These are phyloP conservation scores for Pestalotiopsis sp. DNA, from an alignment of 2,329 filamentous ascomycete species.

Conservation along the genomic window DNA sequence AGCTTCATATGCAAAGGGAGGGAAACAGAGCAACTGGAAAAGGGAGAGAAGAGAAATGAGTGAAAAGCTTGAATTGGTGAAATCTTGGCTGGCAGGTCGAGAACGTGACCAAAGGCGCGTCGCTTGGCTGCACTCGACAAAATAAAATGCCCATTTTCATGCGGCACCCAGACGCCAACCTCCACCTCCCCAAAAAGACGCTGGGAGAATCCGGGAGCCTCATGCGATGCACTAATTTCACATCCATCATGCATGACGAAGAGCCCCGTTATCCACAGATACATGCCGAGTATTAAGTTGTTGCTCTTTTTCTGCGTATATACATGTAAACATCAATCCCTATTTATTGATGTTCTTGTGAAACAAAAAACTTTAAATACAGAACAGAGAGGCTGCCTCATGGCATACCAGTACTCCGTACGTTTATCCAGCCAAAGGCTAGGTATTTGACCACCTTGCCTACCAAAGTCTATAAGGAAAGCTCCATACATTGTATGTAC, in stretches of 20 bases:
- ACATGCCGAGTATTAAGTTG: background rate
- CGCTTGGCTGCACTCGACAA: background rate
- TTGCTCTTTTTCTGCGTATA: no score
- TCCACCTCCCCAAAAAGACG: background rate
- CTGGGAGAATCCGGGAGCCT: background rate
- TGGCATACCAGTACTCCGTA: no score
- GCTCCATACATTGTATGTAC: no score
- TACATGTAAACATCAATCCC: no score
- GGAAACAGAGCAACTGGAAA: background rate
- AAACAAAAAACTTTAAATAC: no score
- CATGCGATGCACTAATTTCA: background rate
- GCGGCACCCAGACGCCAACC: background rate
- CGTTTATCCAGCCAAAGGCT: no score
- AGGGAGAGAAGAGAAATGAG: background rate
- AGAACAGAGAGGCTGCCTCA: no score
- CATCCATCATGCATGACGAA: background rate
- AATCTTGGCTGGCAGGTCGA: background rate
- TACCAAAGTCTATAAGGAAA: no score
- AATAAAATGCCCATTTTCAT: constrained; percentile 5
- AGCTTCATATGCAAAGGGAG: no score
- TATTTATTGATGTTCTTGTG: no score
- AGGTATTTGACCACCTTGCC: no score
- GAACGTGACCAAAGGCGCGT: background rate
- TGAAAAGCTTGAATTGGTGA: background rate
- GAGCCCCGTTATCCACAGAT: background rate